Evolutionary conservation across 805 yeast species (phyloP), one percentile per base, ranked within the genome.

Genomic region (Yamadazyma paraphyllophila): DNA sequence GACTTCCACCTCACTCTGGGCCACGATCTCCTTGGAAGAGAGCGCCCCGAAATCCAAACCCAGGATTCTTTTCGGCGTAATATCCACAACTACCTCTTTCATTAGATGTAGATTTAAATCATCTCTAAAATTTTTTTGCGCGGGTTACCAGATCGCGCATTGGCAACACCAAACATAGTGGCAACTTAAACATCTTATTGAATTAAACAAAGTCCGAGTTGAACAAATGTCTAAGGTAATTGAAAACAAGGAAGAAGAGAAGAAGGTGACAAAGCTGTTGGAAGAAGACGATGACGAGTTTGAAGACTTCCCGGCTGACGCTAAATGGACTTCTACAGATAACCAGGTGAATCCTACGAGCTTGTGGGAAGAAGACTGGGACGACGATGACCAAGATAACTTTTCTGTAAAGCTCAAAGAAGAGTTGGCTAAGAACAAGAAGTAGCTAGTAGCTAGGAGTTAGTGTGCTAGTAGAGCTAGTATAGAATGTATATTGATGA

Each of bases 301-400:
- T 61, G 98, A 92, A 70, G 98, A 92, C 62, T 92, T 92, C 72
- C 97, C 96, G 12, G 89, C 81, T 45, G 96, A 90, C 60, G 82
- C 64, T 20, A 59, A 85, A 55, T 90, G 96, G 96, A 66, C 96
- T 96, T 66, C 78, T 64, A 74, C 46, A 74, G 80, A 52, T 74
- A 76, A 49, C 61, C 76, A 56, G 69, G 73, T 54, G 73, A 78
- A 53, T 77, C 78, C 64, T 66, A 79, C 56, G 76, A 67, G 81
- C 50, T 78, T 91, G 43, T 91, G 98, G 97, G 96, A 91, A 56
- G 97, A 91, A 66, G 92, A 89, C 63, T 92, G 99, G 99, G 97
- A 87, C 55, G 95, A 92, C 62, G 96, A 90, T 51, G 97, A 91
- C 58, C 94, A 88, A 49, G 97, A 91, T 59, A 89, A 88, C 53